These are phyloP conservation scores for Termitomyces sp. DNA, from an alignment of 768 basidiomycete species.

Conservation along the genomic window DNA sequence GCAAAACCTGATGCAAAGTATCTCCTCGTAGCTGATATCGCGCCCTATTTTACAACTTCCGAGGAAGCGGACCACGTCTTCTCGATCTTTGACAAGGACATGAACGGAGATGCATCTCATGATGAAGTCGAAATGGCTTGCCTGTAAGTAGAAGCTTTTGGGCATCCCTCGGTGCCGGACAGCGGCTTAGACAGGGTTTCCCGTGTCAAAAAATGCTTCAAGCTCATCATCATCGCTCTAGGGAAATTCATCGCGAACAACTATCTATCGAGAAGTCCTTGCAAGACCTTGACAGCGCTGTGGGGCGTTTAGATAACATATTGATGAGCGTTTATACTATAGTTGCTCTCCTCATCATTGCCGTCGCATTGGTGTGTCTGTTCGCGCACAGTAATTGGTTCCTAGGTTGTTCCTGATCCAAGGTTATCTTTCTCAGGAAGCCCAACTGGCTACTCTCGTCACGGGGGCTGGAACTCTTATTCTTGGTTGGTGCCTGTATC, in stretches of 20 bases:
- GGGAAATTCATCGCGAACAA: constrained; percentile 83
- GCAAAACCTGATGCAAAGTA: constrained; percentile 51
- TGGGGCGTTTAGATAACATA: constrained; percentile 81
- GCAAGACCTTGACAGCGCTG: constrained; percentile 87
- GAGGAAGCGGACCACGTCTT: constrained; percentile 70
- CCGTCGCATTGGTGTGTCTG: constrained; percentile 63
- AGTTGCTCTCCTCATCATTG: constrained; percentile 70
- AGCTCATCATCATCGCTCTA: constrained; percentile 19
- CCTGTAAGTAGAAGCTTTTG: constrained; percentile 35
- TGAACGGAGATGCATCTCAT: constrained; percentile 65
- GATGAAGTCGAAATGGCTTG: constrained; percentile 76
- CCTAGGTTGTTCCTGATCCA: neutral
- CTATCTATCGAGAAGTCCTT: constrained; percentile 80
- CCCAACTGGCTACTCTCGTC: constrained; percentile 66
- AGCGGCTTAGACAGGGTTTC: neutral
- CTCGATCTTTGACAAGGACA: constrained; percentile 62
- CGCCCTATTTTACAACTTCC: constrained; percentile 57
- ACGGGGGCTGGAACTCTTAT: constrained; percentile 67
- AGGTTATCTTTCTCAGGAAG: constrained; percentile 41
- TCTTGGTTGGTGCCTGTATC: constrained; percentile 30
- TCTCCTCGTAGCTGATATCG: constrained; percentile 64
- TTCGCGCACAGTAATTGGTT: neutral
- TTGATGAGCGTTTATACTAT: constrained; percentile 77
- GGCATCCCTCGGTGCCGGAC: constrained; percentile 2
- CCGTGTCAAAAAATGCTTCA: neutral